Evolutionary conservation across 208 protist species (phyloP), one percentile per base, ranked within the genome.

Genomic region (Tritrichomonas musculus): DNA sequence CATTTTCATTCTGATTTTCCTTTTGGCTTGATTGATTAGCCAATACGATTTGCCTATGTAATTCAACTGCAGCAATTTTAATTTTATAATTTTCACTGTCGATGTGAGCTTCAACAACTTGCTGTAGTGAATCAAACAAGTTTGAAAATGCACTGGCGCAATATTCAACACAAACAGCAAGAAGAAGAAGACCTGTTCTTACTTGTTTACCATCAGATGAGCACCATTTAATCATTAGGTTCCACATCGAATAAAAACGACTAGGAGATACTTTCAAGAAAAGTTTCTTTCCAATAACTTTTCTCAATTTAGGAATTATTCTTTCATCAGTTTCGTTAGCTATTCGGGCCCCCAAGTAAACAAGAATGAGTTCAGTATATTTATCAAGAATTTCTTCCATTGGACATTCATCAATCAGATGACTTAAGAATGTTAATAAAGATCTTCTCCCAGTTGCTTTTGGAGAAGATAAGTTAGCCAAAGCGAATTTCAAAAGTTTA

Each of bases 321-420:
- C 20, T 5, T 33, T 88, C 77, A 88, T 88, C 77, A 33, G 47
- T 88, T 88, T 88, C 77, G 39, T 88, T 88, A 1, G 77, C 77
- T 39, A 88, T 57, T 33, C 41, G 11, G 5, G 44, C 77, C 53
- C 77, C 77, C 0, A 53, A 39, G 57, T 88, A 39, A 13, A 39
- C 1, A 49, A 88, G 44, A 20, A 88, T 88, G 0, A 88, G 39
- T 88, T 88, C 77, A 11, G 25, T 14, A 36, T 88, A 88, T 50
- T 53, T n/a, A 20, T 88, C 77, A 49, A 57, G 47, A 57, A 44
- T 14, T 20, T 88, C 77, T 57, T 88, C 77, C 41, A 11, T 75
- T n/a, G 64, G 27, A 44, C 22, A 20, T 13, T 53, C 14, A n/a
- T 5, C 20, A 57, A 88, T 88, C 9, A 88, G 57, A 13, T 88